Conservation (phyloP, 2,329 filamentous ascomycete genomes). For the Microdochium trichocladiopsis region DNA sequence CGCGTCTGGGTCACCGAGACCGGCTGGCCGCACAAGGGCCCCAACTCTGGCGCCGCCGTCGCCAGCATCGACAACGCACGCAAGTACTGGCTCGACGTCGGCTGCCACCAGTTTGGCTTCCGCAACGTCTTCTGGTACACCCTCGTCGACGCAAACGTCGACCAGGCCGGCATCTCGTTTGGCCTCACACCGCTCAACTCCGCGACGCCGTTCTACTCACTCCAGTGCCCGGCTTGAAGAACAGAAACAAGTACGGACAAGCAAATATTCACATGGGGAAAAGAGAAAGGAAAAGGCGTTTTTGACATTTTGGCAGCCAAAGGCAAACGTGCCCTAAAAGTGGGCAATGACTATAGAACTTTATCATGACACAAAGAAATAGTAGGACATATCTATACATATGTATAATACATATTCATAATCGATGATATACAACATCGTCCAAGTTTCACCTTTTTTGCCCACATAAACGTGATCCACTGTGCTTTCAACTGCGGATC, state of each 20-base stretch:
- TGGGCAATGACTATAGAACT: no score
- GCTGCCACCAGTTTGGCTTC: constrained; percentile 19
- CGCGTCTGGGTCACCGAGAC: constrained; percentile 20
- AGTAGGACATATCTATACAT: no score
- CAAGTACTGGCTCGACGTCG: constrained; percentile 21
- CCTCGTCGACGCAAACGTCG: constrained; percentile 40
- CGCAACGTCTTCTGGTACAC: constrained; percentile 45
- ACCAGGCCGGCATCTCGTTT: constrained; percentile 20
- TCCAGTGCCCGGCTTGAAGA: constrained; percentile 10
- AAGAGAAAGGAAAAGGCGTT: not conserved
- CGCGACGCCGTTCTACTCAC: constrained; percentile 13
- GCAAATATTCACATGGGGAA: not conserved
- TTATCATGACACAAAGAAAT: no score
- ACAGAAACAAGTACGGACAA: no score
- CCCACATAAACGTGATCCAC: no score
- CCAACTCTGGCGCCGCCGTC: constrained; percentile 15
- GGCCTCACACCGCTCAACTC: constrained; percentile 13
- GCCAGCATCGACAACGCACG: constrained; percentile 17
- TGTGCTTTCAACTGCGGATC: no score
- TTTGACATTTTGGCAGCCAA: no score
- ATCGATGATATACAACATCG: no score
- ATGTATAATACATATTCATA: no score
- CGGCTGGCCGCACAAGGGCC: constrained; percentile 19
- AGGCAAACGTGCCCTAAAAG: no score
- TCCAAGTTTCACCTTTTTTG: no score